Evolutionary conservation across 441 rosid genomes (phyloP), one percentile per base, ranked within the genome.

Genomic region (Adansonia gregorii): DNA sequence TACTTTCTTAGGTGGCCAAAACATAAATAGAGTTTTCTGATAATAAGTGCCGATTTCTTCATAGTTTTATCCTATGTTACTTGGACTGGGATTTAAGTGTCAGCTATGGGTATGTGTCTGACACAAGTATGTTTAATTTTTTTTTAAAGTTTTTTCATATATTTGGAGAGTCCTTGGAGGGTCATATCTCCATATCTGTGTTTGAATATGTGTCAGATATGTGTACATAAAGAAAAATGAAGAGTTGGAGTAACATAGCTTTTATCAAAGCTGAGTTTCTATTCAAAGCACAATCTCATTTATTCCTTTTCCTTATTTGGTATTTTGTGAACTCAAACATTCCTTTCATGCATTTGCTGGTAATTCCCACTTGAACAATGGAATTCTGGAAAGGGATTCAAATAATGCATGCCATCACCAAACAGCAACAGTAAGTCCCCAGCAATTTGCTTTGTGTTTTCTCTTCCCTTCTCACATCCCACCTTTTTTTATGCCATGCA

Each of bases 361-460:
- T 75, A 81, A 82, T 67, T 78, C 85, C 45, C 86, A 83, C 67
- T 87, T 76, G 74, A 85, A 60, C 60, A 82, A 77, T 78, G 76
- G 72, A 17, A 48, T 80, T 77, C 69, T 76, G n/a, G 89, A 83
- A 20, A 60, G 76, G 73, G 91, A 85, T 49, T 77, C 82, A 67
- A 77, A 70, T 20, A 76, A 71, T 51, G 67, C 46, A 27, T 80
- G 82, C 78, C 83, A 76, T 76, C 89, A 31, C 69, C 82, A 83
- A 68, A 59, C 84, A 27, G 77, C 88, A 46, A 79, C 71, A 78
- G 93, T 90, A 81, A 89, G 89, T 70, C 49, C 27, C 73, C 67
- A 72, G 48, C n/a, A 49, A 22, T 69, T 22, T 27, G 43, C 58
- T 49, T 12, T 27, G 45, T 1, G 14, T 69, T 49, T 69, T 49